These are phyloP conservation scores for Fusarium sp. DNA, from an alignment of 2,329 filamentous ascomycete genomes.

Conservation along the genomic window DNA sequence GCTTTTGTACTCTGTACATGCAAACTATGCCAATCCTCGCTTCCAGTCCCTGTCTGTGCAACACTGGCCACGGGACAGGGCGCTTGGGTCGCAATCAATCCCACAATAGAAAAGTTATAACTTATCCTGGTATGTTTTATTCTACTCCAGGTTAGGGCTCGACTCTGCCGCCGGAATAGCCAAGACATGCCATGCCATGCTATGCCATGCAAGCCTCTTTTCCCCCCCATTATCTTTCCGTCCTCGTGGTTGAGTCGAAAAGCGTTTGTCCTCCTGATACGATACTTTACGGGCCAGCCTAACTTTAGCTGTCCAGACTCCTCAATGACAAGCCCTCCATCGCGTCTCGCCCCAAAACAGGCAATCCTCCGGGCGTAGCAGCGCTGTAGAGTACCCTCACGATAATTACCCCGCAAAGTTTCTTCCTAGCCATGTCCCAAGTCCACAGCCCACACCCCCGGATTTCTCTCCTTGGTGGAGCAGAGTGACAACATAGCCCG, in stretches of 20 bases:
- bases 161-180: constrained; percentile 12
- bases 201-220: constrained; percentile 21
- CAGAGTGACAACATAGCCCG: constrained; percentile 6
- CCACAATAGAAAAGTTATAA: constrained; percentile 1
- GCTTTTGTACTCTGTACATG: constrained; percentile 3
- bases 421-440: background rate
- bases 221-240: background rate
- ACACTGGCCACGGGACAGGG: constrained; percentile 2
- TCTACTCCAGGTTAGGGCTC: background rate
- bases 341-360: constrained; percentile 44
- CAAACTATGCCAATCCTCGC: constrained; percentile 19
- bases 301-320: constrained; percentile 1
- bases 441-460: constrained; percentile 23
- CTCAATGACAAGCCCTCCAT: constrained; percentile 36
- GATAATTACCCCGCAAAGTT: constrained; percentile 47
- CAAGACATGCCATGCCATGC: constrained; percentile 25
- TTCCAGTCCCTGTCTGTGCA: background rate
- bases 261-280: constrained; percentile 20
- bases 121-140: background rate
- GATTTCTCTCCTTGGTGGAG: constrained; percentile 31
- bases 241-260: background rate
- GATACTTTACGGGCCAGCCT: constrained; percentile 2
- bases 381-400: constrained; percentile 16
- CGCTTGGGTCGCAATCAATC: constrained; percentile 24
- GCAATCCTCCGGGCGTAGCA: constrained; percentile 44